Evolutionary conservation across 345 rosid genomes (phyloP).

Genomic region (rapeseed (Brassica napus)): DNA sequence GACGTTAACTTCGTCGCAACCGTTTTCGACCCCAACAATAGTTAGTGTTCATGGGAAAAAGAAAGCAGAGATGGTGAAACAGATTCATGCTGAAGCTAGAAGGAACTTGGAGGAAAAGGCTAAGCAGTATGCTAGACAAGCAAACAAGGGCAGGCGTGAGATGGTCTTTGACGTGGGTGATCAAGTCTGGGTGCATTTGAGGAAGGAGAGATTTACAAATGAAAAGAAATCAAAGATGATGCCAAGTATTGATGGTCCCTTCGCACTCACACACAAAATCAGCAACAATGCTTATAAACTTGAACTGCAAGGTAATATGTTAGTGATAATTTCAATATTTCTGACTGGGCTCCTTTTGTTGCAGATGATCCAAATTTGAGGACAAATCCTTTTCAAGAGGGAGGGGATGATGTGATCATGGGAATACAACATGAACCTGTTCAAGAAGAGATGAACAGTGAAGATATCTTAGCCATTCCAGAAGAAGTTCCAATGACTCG

Average conservation of each 20-base stretch:
- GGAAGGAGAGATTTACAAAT: background rate
- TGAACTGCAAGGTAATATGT: background rate
- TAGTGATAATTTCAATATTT: background rate
- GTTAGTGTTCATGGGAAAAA: no score
- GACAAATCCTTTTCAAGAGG: background rate
- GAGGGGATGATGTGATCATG: background rate
- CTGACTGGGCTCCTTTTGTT: background rate
- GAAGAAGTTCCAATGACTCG: background rate
- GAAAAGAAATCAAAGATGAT: background rate
- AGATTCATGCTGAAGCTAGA: no score
- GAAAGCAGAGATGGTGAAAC: no score
- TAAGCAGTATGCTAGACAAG: no score
- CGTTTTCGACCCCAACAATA: no score
- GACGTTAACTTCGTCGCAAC: no score
- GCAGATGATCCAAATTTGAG: background rate
- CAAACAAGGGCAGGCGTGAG: no score
- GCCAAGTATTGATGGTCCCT: background rate
- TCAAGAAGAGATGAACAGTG: background rate
- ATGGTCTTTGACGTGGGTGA: no score
- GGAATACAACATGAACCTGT: background rate
- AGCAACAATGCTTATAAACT: background rate
- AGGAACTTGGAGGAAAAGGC: no score
- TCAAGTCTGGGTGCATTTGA: background rate
- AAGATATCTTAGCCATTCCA: background rate
- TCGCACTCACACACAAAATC: background rate